Base-by-base conservation (phyloP, 805 yeast species). In the Lipomyces starkeyi region DNA sequence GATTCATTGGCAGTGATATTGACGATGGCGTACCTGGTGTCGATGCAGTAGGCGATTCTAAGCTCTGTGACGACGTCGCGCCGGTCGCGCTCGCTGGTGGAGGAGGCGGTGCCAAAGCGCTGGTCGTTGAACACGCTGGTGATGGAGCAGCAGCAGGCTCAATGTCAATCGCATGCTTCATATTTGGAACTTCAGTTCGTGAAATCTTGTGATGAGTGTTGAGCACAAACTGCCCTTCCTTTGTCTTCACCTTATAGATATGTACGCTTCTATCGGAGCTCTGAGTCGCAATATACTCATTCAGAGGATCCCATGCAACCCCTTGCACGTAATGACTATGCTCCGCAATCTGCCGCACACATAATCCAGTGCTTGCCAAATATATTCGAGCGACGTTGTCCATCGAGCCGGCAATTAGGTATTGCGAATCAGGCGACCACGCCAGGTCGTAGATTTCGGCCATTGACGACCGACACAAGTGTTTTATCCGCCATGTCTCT, bases 251-350 rank as follows among this genome's bases (percentile, higher is more conserved):
- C 25, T 82, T 79, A 76, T 91, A 91, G n/a, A 95, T 80, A 71
- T 87, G 88, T 13, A 94, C 88, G 1, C 91, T 83, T 68, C 97
- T 80, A 79, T 95, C 99, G 13, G 97, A 96, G 32, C 95, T 87
- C 77, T 93, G 97, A 6, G 97, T 90, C 0, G 93, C 91, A 4
- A 95, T 78, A 72, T 78, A 91, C 76, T 89, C 86, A 70, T 89
- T 87, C 63, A 81, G 76, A 7, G 99, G 99, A 77, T 95, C 99
- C 98, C 98, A 95, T 0, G 90, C 83, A 4, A 95, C 94, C 2
- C 99, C 99, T 78, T 95, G 99, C 2, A 95, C 96, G 74, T 91
- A 94, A 77, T 93, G 97, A 59, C 82, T 81, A 78, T 95, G 98
- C 66, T 90, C 91, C 5, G 86, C 86, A 68, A 88, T 81, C 72